Evolutionary conservation across 2,329 filamentous ascomycete species (phyloP), one percentile per base, ranked within the genome.

Genomic region (Fusarium mangiferae): DNA sequence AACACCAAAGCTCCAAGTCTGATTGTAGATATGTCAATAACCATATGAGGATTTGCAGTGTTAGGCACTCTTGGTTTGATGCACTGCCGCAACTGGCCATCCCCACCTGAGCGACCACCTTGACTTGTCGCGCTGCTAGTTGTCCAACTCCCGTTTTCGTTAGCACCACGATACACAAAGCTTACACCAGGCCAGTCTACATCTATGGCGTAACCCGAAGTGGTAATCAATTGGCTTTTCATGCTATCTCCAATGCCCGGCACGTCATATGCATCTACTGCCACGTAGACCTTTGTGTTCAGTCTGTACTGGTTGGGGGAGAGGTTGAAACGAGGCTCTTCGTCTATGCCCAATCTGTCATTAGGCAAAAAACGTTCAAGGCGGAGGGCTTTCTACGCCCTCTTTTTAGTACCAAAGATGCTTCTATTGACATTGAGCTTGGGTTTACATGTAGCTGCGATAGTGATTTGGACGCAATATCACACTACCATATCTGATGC

Each of bases 1-100:
- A 7, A 7, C 4, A 4, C 7, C 7, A 9, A n/a, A 18, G 20
- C 13, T 18, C 15, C 3, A n/a, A 0, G 8, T 24, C 8, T 2
- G 13, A 24, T 15, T 18, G 26, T 20, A 6, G 6, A 24, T 7
- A 35, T 10, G 1, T 4, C 12, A 35, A 35, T 15, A 14, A 6
- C 4, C 7, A 3, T 5, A 26, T 35, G 2, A 6, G 3, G 6
- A 5, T 15, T 4, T 36, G 13, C 9, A 24, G 6, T 12, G 4
- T 26, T 12, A 9, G 10, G n/a, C n/a, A n/a, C 26, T 55, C 11
- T 41, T n/a, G 5, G 0, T 11, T 28, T 4, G 4, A n/a, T 14
- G 2, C 35, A 17, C 24, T n/a, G 1, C 35, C 1, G 3, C 10
- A 5, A 3, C 26, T 20, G 9, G 48, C 20, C 15, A 24, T 51